Percentiles rank a stretch among this genome's conserved stretches.
Evolutionary conservation across 306 rosid genomes (phyloP).

Genomic region (Prunus campanulata): DNA sequence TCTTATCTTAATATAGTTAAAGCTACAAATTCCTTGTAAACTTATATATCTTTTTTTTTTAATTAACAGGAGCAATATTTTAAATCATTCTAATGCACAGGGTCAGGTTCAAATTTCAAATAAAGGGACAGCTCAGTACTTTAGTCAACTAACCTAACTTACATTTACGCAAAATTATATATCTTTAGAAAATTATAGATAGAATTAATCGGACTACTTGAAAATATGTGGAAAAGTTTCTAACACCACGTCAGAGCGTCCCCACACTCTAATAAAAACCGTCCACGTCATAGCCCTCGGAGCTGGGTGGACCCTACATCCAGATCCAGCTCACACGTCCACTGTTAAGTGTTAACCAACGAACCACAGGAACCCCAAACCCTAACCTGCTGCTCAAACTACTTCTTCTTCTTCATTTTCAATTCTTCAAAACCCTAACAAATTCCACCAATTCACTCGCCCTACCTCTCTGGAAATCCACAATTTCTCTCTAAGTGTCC

Average conservation of each 20-base stretch:
- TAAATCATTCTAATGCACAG: no score
- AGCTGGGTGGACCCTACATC: not conserved
- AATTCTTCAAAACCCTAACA: not conserved
- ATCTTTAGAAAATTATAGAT: no score
- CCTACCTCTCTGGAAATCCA: not conserved
- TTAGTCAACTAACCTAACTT: no score
- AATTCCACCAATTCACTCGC: not conserved
- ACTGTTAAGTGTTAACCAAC: not conserved
- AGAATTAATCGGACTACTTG: not conserved
- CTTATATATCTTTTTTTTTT: no score
- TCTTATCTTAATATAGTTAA: no score
- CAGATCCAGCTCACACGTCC: not conserved
- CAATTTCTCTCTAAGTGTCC: not conserved
- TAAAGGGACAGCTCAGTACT: no score
- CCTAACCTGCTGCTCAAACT: constrained; percentile 22
- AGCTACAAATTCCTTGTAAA: no score
- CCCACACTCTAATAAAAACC: not conserved
- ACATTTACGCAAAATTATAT: no score
- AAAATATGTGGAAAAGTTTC: not conserved
- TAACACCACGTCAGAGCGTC: constrained; percentile 9
- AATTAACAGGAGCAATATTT: no score
- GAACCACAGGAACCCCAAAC: not conserved
- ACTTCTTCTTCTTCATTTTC: not conserved
- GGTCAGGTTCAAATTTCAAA: no score
- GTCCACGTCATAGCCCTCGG: not conserved